A percentile compares a stretch with the other conserved stretches of the same genome.
phyloP scores from a whole-genome alignment of 306 rosid genomes.

The Amphicarpaea edgeworthii region DNA sequence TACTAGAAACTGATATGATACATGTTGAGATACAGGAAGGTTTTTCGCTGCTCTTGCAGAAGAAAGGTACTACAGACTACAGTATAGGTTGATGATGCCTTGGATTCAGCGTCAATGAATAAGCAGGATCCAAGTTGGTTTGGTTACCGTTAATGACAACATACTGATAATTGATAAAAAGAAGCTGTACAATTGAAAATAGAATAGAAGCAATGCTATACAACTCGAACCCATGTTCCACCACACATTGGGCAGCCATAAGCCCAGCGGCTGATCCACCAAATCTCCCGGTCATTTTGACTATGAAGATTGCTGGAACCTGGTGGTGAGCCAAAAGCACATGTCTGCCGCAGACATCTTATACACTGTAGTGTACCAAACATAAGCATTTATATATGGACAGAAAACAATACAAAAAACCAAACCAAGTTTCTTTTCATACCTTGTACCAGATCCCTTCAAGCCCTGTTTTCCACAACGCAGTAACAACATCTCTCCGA shows the following conservation, averaged over 20 bases:
- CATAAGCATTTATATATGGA: too few species aligned
- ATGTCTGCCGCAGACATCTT: constrained; percentile 96
- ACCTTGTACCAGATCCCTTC: constrained; percentile 99
- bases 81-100: too few species aligned
- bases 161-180: too few species aligned
- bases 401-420: constrained; percentile 20
- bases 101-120: too few species aligned
- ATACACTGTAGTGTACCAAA: too few species aligned
- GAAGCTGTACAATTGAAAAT: too few species aligned
- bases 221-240: constrained; percentile 98
- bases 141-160: neutral
- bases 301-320: constrained; percentile 53
- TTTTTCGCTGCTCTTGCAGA: too few species aligned
- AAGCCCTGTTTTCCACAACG: constrained; percentile 97
- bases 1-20: too few species aligned
- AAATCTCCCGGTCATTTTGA: constrained; percentile 73
- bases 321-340: constrained; percentile 76
- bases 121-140: neutral
- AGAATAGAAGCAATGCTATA: constrained; percentile 49
- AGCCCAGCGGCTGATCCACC: constrained; percentile 99
- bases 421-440: constrained; percentile 42
- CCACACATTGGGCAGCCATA: constrained; percentile 98
- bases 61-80: too few species aligned
- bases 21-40: too few species aligned
- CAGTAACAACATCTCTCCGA: constrained; percentile 96